These are phyloP conservation scores for Trichomonas gallinae DNA, from an alignment of 208 protist genomes.

Conservation along the genomic window DNA sequence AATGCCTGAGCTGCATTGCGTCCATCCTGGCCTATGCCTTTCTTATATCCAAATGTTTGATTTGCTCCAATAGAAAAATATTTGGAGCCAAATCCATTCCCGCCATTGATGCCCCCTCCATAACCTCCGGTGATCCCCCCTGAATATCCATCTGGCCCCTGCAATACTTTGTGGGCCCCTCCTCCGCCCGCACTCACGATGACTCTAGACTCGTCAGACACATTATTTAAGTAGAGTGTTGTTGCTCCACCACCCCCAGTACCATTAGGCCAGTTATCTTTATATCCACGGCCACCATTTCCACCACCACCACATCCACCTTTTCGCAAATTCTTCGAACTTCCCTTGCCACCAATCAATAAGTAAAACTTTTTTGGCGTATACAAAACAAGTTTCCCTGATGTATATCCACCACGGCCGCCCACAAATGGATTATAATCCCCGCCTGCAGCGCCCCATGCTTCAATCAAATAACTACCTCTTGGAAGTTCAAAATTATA, in stretches of 20 bases:
- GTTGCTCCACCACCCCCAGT: neutral
- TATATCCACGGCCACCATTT: neutral
- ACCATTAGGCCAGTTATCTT: neutral
- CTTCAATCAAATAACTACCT: no score
- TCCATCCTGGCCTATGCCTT: neutral
- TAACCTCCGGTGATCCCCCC: neutral
- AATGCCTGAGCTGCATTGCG: neutral
- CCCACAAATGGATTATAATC: no score
- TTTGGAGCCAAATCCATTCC: neutral
- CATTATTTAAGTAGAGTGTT: neutral
- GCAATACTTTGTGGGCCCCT: no score
- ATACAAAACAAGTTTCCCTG: no score
- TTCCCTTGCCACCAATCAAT: neutral
- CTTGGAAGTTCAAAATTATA: no score
- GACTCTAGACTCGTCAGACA: neutral
- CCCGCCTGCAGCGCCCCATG: no score
- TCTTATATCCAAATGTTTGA: neutral
- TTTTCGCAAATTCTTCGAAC: neutral
- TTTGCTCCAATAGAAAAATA: neutral
- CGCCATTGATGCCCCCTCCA: neutral
- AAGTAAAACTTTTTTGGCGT: no score
- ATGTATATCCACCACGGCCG: no score
- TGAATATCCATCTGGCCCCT: no score
- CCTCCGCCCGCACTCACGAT: neutral
- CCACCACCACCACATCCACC: neutral